A percentile compares a stretch with the other conserved stretches of the same genome.
These are phyloP conservation scores for Pulveroboletus sp. DNA, from an alignment of 768 basidiomycete species.

Conservation along the genomic window DNA sequence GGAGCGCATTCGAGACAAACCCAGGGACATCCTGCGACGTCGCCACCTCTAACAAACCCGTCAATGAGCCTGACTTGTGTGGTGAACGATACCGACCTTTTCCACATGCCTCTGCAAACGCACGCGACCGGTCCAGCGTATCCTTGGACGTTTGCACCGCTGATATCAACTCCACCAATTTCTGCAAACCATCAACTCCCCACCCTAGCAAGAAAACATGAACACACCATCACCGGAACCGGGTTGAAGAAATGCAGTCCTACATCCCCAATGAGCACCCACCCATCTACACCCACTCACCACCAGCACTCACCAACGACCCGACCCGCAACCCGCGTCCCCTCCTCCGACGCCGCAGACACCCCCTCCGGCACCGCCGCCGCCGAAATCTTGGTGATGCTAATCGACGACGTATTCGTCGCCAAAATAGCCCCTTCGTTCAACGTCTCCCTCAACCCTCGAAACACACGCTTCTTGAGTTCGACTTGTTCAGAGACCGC, in stretches of 20 bases:
- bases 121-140: conserved; percentile 70
- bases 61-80: background rate
- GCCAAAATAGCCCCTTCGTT: conserved; percentile 79
- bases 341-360: conserved; percentile 58
- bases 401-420: conserved; percentile 92
- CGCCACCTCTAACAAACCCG: conserved; percentile 68
- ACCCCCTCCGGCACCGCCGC: conserved; percentile 62
- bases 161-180: conserved; percentile 93
- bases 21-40: conserved; percentile 91
- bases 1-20: conserved; percentile 89
- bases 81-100: conserved; percentile 53
- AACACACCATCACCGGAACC: conserved; percentile 90
- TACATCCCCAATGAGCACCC: conserved; percentile 24
- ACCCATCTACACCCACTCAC: background rate
- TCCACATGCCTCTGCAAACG: conserved; percentile 85
- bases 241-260: conserved; percentile 96
- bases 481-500: conserved; percentile 84
- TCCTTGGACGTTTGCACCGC: conserved; percentile 85
- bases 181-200: conserved; percentile 42
- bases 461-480: conserved; percentile 79
- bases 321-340: conserved; percentile 61
- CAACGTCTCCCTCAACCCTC: conserved; percentile 61
- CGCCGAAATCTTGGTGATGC: conserved; percentile 90
- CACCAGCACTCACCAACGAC: conserved; percentile 65
- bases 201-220: background rate